A percentile compares a stretch with the other conserved stretches of the same genome.
Evolutionary conservation across 495 filamentous ascomycete genomes (phyloP).

Genomic region (Astrothelium subdiscretum): DNA sequence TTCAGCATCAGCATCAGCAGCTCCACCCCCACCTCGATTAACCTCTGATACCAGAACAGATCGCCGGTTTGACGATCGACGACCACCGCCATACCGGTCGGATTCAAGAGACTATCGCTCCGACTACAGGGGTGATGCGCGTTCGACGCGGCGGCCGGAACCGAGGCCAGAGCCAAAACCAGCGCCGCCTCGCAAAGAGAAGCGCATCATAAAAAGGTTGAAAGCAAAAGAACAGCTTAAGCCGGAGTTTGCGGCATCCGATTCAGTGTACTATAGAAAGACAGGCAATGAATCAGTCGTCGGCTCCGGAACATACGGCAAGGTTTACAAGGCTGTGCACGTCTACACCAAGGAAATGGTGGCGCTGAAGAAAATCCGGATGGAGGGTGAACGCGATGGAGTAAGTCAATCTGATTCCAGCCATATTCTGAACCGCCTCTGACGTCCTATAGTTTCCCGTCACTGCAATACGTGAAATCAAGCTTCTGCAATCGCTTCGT

Average conservation of each 20-base stretch:
- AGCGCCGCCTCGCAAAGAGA: slow-evolving; percentile 41
- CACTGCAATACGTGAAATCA: slow-evolving; percentile 93
- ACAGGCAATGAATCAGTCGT: slow-evolving; percentile 91
- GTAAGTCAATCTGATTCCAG: slow-evolving; percentile 20
- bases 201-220: slow-evolving; percentile 54
- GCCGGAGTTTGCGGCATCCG: slow-evolving; percentile 59
- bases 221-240: slow-evolving; percentile 62
- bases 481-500: slow-evolving; percentile 85
- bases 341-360: slow-evolving; percentile 86
- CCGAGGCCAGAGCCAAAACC: not conserved
- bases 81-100: not conserved
- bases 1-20: slow-evolving; percentile 13
- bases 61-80: not conserved
- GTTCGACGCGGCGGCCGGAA: slow-evolving; percentile 10
- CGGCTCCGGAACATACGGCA: slow-evolving; percentile 88
- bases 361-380: slow-evolving; percentile 83
- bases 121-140: not conserved
- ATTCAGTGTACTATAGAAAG: slow-evolving; percentile 83
- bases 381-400: slow-evolving; percentile 96
- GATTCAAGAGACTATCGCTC: slow-evolving; percentile 1
- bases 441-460: slow-evolving; percentile 60
- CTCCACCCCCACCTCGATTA: slow-evolving; percentile 15
- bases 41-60: not conserved
- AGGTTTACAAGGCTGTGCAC: slow-evolving; percentile 96
- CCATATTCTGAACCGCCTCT: slow-evolving; percentile 4